Percentiles rank a stretch among this genome's conserved stretches.
phyloP scores from a whole-genome alignment of 1,284 basidiomycete species.

The Malassezia sp. region DNA sequence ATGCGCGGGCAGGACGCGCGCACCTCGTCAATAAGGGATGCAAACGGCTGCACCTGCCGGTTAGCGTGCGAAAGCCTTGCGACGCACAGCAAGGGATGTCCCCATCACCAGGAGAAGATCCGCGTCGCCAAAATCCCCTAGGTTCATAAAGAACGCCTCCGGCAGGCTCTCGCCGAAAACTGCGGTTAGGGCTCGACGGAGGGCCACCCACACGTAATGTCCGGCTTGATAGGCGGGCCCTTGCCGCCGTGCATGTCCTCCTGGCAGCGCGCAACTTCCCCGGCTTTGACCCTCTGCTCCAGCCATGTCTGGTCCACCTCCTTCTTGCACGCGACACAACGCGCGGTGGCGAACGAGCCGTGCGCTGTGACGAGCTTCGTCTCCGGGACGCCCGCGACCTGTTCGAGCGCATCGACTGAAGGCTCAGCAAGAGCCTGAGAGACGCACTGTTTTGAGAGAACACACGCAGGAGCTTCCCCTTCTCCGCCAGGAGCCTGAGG shows the following conservation, averaged over 20 bases:
- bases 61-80: background rate
- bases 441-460: slow-evolving; percentile 57
- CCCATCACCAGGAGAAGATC: slow-evolving; percentile 85
- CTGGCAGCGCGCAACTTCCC: slow-evolving; percentile 33
- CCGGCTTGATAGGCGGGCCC: slow-evolving; percentile 38
- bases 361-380: slow-evolving; percentile 81
- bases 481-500: slow-evolving; percentile 61
- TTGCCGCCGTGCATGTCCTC: slow-evolving; percentile 14
- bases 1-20: slow-evolving; percentile 48
- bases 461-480: slow-evolving; percentile 59
- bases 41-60: slow-evolving; percentile 51
- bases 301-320: slow-evolving; percentile 31
- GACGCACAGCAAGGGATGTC: slow-evolving; percentile 60
- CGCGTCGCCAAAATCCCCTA: slow-evolving; percentile 51
- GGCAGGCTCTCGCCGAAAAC: slow-evolving; percentile 44
- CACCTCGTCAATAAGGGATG: slow-evolving; percentile 50
- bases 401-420: slow-evolving; percentile 78
- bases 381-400: slow-evolving; percentile 64
- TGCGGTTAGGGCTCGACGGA: background rate
- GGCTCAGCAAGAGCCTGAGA: background rate
- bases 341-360: slow-evolving; percentile 54
- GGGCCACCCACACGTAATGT: slow-evolving; percentile 34
- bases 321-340: slow-evolving; percentile 31
- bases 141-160: slow-evolving; percentile 31
- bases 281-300: slow-evolving; percentile 21